Conservation (phyloP, 2,329 filamentous ascomycete genomes). For the Beauveria sp. region DNA sequence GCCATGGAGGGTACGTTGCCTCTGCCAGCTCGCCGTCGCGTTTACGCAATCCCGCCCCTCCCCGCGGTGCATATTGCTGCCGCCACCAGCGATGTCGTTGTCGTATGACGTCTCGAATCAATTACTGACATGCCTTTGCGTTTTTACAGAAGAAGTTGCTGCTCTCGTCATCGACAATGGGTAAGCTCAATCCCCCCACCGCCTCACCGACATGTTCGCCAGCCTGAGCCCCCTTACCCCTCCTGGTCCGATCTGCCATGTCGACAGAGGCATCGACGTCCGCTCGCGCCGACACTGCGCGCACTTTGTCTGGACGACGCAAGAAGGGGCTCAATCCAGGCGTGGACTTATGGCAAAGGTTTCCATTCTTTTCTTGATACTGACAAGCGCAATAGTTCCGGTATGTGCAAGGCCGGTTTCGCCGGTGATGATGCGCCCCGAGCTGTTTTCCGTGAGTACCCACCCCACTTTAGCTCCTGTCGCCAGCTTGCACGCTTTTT, state of each 20-base stretch:
- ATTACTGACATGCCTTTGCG: constrained; percentile 35
- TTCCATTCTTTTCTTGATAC: constrained; percentile 17
- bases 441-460: constrained; percentile 96
- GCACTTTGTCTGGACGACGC: neutral
- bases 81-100: constrained; percentile 13
- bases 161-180: constrained; percentile 99
- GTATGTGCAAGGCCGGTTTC: constrained; percentile 99
- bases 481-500: constrained; percentile 3
- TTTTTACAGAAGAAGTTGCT: constrained; percentile 89
- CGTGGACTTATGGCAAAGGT: neutral
- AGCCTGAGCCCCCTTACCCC: constrained; percentile 17
- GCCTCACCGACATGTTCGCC: constrained; percentile 28
- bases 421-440: constrained; percentile 99
- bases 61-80: constrained; percentile 3
- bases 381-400: constrained; percentile 65
- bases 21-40: constrained; percentile 20
- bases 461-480: constrained; percentile 29
- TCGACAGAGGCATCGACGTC: constrained; percentile 3
- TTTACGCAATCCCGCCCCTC: constrained; percentile 17
- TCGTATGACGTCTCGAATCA: constrained; percentile 10
- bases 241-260: constrained; percentile 3
- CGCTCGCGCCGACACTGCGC: neutral
- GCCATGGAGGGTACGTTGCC: constrained; percentile 48
- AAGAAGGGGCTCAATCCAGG: neutral
- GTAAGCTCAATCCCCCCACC: constrained; percentile 58